phyloP scores from a whole-genome alignment of 2,329 filamentous ascomycete genomes.

The Scytalidium sp. region DNA sequence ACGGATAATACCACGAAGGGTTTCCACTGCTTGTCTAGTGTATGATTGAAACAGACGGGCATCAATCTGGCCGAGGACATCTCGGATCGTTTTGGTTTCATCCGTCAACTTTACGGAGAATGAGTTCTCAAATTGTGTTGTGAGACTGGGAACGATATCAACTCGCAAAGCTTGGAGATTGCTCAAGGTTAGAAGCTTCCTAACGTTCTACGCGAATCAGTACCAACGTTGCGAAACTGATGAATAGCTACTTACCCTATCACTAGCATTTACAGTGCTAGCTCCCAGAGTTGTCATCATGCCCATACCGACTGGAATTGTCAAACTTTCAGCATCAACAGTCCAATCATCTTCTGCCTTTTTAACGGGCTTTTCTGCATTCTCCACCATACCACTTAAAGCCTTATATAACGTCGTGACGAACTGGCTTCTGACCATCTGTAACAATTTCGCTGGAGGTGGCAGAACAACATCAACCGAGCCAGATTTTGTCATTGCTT shows the following conservation, averaged over 20 bases:
- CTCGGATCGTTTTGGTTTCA: slow-evolving; percentile 86
- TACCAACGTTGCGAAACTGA: slow-evolving; percentile 14
- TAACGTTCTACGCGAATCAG: slow-evolving; percentile 65
- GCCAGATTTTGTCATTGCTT: slow-evolving; percentile 73
- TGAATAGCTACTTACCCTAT: slow-evolving; percentile 39
- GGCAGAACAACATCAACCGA: slow-evolving; percentile 77
- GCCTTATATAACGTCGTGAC: slow-evolving; percentile 93
- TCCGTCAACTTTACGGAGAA: slow-evolving; percentile 95
- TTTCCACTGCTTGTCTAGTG: slow-evolving; percentile 71
- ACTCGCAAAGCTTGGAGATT: slow-evolving; percentile 83
- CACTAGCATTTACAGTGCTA: slow-evolving; percentile 49
- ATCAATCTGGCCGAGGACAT: slow-evolving; percentile 89
- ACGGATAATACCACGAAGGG: slow-evolving; percentile 67
- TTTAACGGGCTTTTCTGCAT: slow-evolving; percentile 74
- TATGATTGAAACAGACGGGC: slow-evolving; percentile 89
- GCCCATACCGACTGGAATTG: slow-evolving; percentile 25
- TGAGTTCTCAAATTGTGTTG: slow-evolving; percentile 86
- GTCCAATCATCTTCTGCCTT: slow-evolving; percentile 43
- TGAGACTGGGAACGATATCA: slow-evolving; percentile 82
- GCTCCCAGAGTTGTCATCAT: slow-evolving; percentile 38
- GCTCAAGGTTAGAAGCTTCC: slow-evolving; percentile 89
- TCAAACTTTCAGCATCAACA: slow-evolving; percentile 25
- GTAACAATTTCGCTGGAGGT: slow-evolving; percentile 81
- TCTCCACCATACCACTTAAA: slow-evolving; percentile 93
- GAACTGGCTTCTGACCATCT: slow-evolving; percentile 89